Evolutionary conservation across 1,139 yeast genomes (phyloP).

Genomic region (Debaryomycetaceae sp.): DNA sequence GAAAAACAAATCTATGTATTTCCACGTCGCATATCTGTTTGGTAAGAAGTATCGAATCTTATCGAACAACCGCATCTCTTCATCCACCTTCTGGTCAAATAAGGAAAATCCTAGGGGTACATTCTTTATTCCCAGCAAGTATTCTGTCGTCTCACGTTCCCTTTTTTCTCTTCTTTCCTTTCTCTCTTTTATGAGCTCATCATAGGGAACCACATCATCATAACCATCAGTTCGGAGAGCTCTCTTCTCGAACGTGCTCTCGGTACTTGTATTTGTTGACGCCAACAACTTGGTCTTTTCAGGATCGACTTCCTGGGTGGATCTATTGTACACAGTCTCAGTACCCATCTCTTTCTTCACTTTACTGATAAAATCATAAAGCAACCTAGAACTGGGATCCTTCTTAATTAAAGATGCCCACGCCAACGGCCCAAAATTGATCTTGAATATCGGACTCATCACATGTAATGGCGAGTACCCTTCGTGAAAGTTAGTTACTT

Average conservation of each 20-base stretch:
- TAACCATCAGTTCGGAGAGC: conserved; percentile 35
- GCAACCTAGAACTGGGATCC: conserved; percentile 40
- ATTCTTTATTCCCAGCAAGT: conserved; percentile 14
- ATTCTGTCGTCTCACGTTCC: conserved; percentile 6
- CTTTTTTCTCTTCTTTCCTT: conserved; percentile 10
- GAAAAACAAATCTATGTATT: conserved; percentile 29
- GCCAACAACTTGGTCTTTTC: conserved; percentile 23
- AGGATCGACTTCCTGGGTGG: conserved; percentile 18
- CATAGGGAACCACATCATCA: conserved; percentile 34
- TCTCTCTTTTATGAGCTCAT: conserved; percentile 19
- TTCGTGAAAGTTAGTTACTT: conserved; percentile 39
- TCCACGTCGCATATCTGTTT: conserved; percentile 29
- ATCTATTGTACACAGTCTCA: conserved; percentile 15
- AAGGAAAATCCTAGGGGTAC: conserved; percentile 28
- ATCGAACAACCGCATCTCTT: conserved; percentile 29
- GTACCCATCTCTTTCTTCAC: conserved; percentile 19
- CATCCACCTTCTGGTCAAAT: conserved; percentile 26
- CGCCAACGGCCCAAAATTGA: conserved; percentile 48
- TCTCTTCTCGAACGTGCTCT: conserved; percentile 27
- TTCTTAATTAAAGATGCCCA: conserved; percentile 47
- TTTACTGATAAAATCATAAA: conserved; percentile 30
- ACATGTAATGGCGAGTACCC: conserved; percentile 39
- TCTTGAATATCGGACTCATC: conserved; percentile 29
- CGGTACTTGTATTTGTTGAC: conserved; percentile 15
- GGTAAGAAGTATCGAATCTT: conserved; percentile 32